Base-by-base conservation (phyloP, 2,329 filamentous ascomycete genomes). In the Penicillium sp. region DNA sequence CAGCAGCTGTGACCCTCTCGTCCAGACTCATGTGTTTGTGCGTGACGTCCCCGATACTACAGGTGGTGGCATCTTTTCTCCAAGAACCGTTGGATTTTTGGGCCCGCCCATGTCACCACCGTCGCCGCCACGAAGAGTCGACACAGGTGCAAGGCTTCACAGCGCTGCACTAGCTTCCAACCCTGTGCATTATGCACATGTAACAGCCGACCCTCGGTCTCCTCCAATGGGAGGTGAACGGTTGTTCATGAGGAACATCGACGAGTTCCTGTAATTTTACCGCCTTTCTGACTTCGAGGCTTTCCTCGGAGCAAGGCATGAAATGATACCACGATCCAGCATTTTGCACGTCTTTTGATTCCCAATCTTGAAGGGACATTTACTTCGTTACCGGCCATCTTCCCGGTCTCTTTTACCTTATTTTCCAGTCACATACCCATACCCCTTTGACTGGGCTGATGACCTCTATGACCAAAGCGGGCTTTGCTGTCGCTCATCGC, bases 231-330 rank as follows among this genome's bases (percentile, higher is more conserved):
- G 65, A 31, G 59, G 58, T 16, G 69, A 71, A 48, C 62, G 64
- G 18, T 49, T 71, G 43, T 70, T 72, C 47, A 69, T 71, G 68
- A 68, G 69, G 61, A 72, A 65, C 53, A 72, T 72, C 59, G 69
- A 72, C 52, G 69, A 72, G 60, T 70, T 72, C 57, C 60, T 72
- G 51, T 72, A 63, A 68, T 58, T 48, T 46, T 49, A 45, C 46
- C 27, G 37, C 31, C 35, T 28, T 40, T n/a, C n/a, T 40, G 53
- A 49, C 34, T 50, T 46, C 13, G 22, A 18, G 24, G 23, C 23
- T 28, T 42, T 32, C 34, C 42, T 31, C 23, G 32, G 49, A 18
- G 27, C 44, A 43, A 34, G 45, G 46, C 44, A 47, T 54, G 50
- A 60, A 58, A 67, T 49, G 64, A 67, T 58, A 60, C 49, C 53